Evolutionary conservation across 768 basidiomycete genomes (phyloP), one percentile per base, ranked within the genome.

Genomic region (Tephrocybe rancida): DNA sequence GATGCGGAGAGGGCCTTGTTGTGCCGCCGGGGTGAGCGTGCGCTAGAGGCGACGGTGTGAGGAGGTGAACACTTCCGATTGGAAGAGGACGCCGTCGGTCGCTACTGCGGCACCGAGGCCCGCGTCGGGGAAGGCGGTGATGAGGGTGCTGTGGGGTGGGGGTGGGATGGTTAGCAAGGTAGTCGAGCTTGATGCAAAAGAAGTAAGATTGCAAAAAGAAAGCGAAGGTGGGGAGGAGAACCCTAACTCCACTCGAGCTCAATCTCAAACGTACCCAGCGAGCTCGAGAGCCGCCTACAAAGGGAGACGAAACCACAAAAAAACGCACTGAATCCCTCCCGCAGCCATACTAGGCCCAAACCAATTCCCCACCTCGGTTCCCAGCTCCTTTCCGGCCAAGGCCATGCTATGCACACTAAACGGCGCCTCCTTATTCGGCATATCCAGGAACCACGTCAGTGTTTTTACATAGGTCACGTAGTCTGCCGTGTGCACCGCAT

Each of bases 301-400:
- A 30, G 19, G 37, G 38, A 10, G 14, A 34, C 51, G 10, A 27
- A 21, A n/a, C n/a, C n/a, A n/a, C n/a, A 24, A 52, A 25, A 43
- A 22, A 8, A 67, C 80, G 51, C 65, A 92, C 90, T 90, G 93
- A 73, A 98, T 90, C 10, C 94, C 95, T 32, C 95, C 95, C 7
- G 95, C 95, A n/a, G 96, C 97, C 0, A 92, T 94, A 65, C 92
- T 95, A 0, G 96, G 96, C 0, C 96, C 96, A 64, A 98, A 98
- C 96, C 96, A 98, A 69, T 94, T 90, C 1, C 96, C 96, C 0
- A 98, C 90, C 59, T 94, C 92, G 56, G 92, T 98, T 11, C 96
- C 96, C 1, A 98, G 80, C 61, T 95, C 89, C 65, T 98, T 95
- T 0, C 96, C 96, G 0, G 95, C 89, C 19, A 95, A 75, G 0